Conservation (phyloP, 352 stramenopile genomes). For the Phytopythium chamaehyphon region DNA sequence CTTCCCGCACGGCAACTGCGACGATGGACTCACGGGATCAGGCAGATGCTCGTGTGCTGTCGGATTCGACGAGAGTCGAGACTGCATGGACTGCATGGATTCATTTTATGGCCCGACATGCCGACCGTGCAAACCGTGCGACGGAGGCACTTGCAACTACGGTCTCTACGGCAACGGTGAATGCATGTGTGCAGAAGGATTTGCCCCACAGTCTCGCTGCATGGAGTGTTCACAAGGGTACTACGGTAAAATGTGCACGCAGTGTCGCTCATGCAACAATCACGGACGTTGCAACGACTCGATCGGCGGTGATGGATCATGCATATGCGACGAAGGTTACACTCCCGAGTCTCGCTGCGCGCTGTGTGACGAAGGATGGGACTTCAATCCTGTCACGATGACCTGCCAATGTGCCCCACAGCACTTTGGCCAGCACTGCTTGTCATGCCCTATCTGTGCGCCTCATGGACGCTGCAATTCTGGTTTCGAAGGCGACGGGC, state of each 20-base stretch:
- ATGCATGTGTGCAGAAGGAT: conserved; percentile 80
- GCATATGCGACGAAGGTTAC: conserved; percentile 85
- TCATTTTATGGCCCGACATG: conserved; percentile 76
- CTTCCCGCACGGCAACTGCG: conserved; percentile 80
- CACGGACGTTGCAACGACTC: conserved; percentile 81
- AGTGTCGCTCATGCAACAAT: conserved; percentile 80
- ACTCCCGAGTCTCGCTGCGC: conserved; percentile 68
- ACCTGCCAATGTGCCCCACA: conserved; percentile 80
- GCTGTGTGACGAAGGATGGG: conserved; percentile 79
- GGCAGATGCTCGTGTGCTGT: conserved; percentile 83
- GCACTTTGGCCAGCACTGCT: conserved; percentile 74
- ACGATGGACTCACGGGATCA: conserved; percentile 73
- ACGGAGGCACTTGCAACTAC: conserved; percentile 78
- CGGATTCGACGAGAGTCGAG: conserved; percentile 59
- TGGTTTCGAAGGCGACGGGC: conserved; percentile 72
- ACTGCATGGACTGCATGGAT: conserved; percentile 84
- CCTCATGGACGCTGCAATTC: conserved; percentile 83
- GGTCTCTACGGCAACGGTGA: conserved; percentile 67
- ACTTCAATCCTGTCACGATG: conserved; percentile 87
- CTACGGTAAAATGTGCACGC: conserved; percentile 74
- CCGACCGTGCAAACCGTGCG: conserved; percentile 73
- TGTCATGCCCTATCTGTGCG: conserved; percentile 81
- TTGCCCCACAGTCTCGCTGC: conserved; percentile 65
- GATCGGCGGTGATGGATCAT: conserved; percentile 54
- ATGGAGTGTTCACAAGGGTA: conserved; percentile 66